A percentile compares a stretch with the other conserved stretches of the same genome.
Evolutionary conservation across 495 filamentous ascomycete species (phyloP).

Genomic region (Neurospora sp.): DNA sequence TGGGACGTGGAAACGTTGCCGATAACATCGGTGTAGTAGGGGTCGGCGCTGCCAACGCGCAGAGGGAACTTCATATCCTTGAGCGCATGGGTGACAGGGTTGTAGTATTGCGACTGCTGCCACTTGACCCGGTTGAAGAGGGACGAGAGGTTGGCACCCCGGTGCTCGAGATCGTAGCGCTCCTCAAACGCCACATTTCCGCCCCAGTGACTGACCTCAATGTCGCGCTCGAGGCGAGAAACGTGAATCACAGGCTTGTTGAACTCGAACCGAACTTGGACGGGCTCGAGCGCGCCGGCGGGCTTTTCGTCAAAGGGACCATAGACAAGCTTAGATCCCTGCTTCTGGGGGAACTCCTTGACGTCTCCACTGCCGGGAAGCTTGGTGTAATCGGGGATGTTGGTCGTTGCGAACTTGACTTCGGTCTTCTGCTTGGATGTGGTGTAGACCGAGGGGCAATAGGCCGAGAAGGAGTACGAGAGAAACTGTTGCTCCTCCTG

Average conservation of each 20-base stretch:
- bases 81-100: constrained; percentile 62
- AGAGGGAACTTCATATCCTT: constrained; percentile 76
- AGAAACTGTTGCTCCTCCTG: constrained; percentile 83
- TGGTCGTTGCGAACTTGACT: constrained; percentile 70
- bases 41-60: constrained; percentile 61
- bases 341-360: constrained; percentile 62
- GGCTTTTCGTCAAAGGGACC: constrained; percentile 77
- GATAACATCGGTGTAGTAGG: constrained; percentile 95
- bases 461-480: constrained; percentile 73
- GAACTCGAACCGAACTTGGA: constrained; percentile 86
- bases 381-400: constrained; percentile 76
- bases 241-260: constrained; percentile 80
- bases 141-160: constrained; percentile 68
- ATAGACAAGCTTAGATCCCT: constrained; percentile 80
- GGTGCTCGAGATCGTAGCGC: constrained; percentile 80
- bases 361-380: constrained; percentile 53
- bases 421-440: constrained; percentile 94
- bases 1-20: constrained; percentile 92
- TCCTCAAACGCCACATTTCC: constrained; percentile 93
- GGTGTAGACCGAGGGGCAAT: constrained; percentile 66
- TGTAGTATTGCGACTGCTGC: constrained; percentile 66
- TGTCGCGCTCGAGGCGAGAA: constrained; percentile 67
- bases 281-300: constrained; percentile 59
- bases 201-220: constrained; percentile 96
- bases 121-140: constrained; percentile 85